Evolutionary conservation across 192 early-diverging fungal species (phyloP).

Genomic region (Geosiphon pyriformis): DNA sequence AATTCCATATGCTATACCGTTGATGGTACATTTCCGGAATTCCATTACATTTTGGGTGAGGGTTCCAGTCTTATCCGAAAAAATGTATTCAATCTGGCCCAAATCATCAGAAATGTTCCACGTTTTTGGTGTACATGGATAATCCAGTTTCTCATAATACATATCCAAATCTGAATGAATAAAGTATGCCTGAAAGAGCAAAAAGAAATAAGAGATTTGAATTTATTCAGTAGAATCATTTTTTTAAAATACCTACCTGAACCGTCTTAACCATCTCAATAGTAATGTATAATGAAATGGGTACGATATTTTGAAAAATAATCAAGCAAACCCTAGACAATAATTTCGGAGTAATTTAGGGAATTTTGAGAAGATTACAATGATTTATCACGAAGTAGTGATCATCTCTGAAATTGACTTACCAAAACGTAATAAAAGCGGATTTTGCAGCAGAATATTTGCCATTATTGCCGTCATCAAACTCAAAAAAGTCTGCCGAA

Average conservation of each 20-base stretch:
- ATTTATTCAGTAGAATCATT: background rate
- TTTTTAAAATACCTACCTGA: slow-evolving; percentile 45
- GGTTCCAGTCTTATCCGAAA: slow-evolving; percentile 97
- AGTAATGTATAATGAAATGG: slow-evolving; percentile 91
- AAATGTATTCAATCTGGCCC: slow-evolving; percentile 93
- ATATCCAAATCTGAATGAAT: slow-evolving; percentile 88
- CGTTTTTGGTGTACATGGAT: slow-evolving; percentile 75
- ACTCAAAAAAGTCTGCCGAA: slow-evolving; percentile 47
- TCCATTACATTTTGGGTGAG: slow-evolving; percentile 97
- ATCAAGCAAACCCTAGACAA: slow-evolving; percentile 73
- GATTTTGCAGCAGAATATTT: slow-evolving; percentile 41
- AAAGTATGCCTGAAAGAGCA: slow-evolving; percentile 65
- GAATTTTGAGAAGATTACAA: background rate
- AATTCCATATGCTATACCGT: slow-evolving; percentile 75
- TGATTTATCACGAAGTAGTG: too few relatives aligned
- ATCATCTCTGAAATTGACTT: slow-evolving; percentile 12
- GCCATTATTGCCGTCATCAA: slow-evolving; percentile 38
- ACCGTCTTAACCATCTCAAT: slow-evolving; percentile 89
- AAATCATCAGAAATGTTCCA: slow-evolving; percentile 93
- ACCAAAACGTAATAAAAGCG: slow-evolving; percentile 72
- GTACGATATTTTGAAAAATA: slow-evolving; percentile 93
- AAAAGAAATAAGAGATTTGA: slow-evolving; percentile 6
- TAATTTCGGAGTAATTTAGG: background rate
- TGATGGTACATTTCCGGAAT: slow-evolving; percentile 86
- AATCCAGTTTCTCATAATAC: slow-evolving; percentile 74